These are phyloP conservation scores for Myriangium duriaei DNA, from an alignment of 2,329 filamentous ascomycete species.

Conservation along the genomic window DNA sequence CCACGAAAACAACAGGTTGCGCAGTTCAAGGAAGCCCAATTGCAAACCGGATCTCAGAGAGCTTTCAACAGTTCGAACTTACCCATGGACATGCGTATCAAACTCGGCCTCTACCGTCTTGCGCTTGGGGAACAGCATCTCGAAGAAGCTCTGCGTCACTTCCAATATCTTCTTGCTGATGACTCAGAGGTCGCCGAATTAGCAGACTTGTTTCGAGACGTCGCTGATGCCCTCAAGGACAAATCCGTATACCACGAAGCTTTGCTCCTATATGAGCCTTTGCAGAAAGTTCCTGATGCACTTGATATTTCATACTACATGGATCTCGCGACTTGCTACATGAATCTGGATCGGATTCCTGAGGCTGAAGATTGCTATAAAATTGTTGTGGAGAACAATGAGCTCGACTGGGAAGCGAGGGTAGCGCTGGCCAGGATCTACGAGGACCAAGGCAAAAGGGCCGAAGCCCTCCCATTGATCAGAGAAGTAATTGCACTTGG, in stretches of 20 bases:
- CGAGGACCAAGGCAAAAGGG: constrained; percentile 53
- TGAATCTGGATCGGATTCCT: constrained; percentile 47
- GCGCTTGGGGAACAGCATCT: constrained; percentile 42
- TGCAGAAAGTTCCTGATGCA: constrained; percentile 34
- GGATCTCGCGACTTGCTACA: constrained; percentile 55
- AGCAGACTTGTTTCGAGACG: constrained; percentile 67
- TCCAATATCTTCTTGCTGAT: constrained; percentile 52
- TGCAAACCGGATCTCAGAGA: too few species aligned
- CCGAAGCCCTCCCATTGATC: constrained; percentile 65
- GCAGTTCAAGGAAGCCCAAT: constrained; percentile 38
- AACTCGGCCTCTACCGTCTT: constrained; percentile 73
- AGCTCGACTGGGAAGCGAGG: constrained; percentile 61
- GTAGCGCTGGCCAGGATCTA: constrained; percentile 75
- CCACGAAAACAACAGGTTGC: constrained; percentile 51
- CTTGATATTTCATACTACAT: constrained; percentile 39
- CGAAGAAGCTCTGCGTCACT: constrained; percentile 50
- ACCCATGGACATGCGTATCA: constrained; percentile 70
- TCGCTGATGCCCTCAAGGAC: constrained; percentile 46
- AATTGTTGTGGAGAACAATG: constrained; percentile 58
- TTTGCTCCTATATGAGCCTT: constrained; percentile 44
- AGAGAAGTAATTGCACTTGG: constrained; percentile 60
- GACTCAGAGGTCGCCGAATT: constrained; percentile 52
- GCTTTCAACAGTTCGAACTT: constrained; percentile 60
- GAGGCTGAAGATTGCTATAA: constrained; percentile 70
- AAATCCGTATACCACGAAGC: constrained; percentile 41